Evolutionary conservation across 768 basidiomycete genomes (phyloP).

Genomic region (Cystofilobasidium macerans): DNA sequence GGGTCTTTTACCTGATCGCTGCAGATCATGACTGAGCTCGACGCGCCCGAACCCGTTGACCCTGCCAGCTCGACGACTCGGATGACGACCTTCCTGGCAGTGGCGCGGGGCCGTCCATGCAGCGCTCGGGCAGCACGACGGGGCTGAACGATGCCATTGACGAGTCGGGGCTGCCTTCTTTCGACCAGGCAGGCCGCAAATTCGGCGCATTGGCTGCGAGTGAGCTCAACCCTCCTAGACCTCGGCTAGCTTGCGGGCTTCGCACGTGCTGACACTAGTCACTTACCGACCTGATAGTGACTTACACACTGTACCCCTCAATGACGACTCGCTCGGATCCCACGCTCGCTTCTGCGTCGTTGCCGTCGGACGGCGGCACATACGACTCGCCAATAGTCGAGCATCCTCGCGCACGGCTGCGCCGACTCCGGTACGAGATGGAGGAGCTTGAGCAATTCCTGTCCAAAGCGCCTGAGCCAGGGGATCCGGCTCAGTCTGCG

Average conservation of each 20-base stretch:
- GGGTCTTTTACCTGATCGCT: background rate
- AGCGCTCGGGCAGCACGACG: background rate
- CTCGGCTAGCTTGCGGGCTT: background rate
- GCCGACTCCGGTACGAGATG: conserved; percentile 62
- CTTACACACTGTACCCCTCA: conserved; percentile 26
- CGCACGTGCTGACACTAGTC: background rate
- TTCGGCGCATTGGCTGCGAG: conserved; percentile 20
- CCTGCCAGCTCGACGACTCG: conserved; percentile 1
- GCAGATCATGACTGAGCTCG: background rate
- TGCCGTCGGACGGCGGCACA: conserved; percentile 8
- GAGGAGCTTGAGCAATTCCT: conserved; percentile 68
- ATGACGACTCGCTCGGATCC: conserved; percentile 5
- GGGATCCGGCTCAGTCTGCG: conserved; percentile 56
- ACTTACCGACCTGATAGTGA: conserved; percentile 4
- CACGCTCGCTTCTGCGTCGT: conserved; percentile 4
- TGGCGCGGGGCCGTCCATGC: background rate
- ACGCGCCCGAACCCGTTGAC: background rate
- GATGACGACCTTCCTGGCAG: background rate
- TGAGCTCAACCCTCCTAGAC: background rate
- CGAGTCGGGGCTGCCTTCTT: conserved; percentile 12
- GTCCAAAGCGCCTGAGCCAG: conserved; percentile 47
- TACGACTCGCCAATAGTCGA: conserved; percentile 30
- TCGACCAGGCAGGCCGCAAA: background rate
- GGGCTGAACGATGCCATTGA: conserved; percentile 8
- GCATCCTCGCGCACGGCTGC: conserved; percentile 37